These are phyloP conservation scores for Monilinia fructicola DNA, from an alignment of 2,329 filamentous ascomycete genomes.

Conservation along the genomic window DNA sequence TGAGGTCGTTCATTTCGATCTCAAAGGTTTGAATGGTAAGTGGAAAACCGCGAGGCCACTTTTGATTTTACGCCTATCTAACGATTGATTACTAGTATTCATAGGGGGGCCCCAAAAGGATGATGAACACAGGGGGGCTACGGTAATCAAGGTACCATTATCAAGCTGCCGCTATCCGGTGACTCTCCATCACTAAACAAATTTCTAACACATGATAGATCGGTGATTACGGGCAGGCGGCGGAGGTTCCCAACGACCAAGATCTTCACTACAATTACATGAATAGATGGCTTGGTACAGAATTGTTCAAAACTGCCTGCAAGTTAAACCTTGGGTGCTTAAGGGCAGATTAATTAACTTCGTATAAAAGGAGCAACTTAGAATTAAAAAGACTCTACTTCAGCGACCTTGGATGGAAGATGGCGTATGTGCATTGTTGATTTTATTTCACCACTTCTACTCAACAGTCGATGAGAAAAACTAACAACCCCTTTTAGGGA, in stretches of 20 bases:
- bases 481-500: background rate
- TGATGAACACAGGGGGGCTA: background rate
- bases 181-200: background rate
- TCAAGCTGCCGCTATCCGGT: background rate
- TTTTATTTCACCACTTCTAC: background rate
- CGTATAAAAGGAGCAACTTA: conserved; percentile 10
- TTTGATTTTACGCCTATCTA: background rate
- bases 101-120: background rate
- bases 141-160: background rate
- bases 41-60: background rate
- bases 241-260: background rate
- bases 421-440: background rate
- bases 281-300: background rate
- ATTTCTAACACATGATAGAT: conserved; percentile 7
- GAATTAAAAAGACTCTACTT: background rate
- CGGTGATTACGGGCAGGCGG: background rate
- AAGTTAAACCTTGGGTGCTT: background rate
- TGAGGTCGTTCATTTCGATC: conserved; percentile 18
- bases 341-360: background rate
- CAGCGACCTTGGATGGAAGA: conserved; percentile 17
- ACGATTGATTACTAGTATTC: background rate
- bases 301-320: conserved; percentile 7
- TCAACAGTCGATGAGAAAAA: background rate
- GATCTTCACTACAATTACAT: background rate
- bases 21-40: conserved; percentile 14